Base-by-base conservation (phyloP, 805 yeast species). In the Metschnikowia aberdeeniae region DNA sequence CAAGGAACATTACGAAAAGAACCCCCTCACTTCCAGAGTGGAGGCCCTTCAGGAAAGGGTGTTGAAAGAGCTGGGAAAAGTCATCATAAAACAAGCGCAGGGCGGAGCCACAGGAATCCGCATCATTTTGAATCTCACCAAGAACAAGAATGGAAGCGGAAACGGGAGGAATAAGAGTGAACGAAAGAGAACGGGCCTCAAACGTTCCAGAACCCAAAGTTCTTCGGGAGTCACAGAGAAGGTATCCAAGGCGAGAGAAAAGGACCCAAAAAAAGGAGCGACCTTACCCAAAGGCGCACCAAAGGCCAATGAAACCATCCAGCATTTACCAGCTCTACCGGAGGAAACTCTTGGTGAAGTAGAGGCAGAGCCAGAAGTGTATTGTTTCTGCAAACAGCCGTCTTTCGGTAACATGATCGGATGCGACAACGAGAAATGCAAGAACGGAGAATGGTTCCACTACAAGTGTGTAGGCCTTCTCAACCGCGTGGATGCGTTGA, bases 371-470 rank as follows among this genome's bases (percentile, higher is more conserved):
- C 43, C 42, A 1, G 42, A 39, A 13, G 32, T 19, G 20, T 59
- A 57, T 44, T 56, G 66, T 35, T 58, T 61, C 52, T 61, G 66
- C 46, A 46, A 47, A 17, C 66, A 61, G 51, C 57, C 54, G 1
- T 61, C 66, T 17, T 58, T 55, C 28, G 66, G 66, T n/a, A 57
- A 55, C 33, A 61, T 61, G 66, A 61, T 61, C 17, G 66, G 60
- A 6, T 61, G 66, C 28, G 66, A 61, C 35, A 49, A 59, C 46
- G 63, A 59, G 43, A 56, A 51, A 3, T 71, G 76, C 49, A 67
- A 70, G 22, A 71, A 71, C 43, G 76, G 76, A 1, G 75, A 68
- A 28, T 71, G 76, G 76, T 71, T 71, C 40, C 76, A 71, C 47
- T 71, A 69, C 51, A 70, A 70, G 46, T 71, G 76, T 50, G 75